Conservation (phyloP, 495 filamentous ascomycete species). For the Penicillium canescens region DNA sequence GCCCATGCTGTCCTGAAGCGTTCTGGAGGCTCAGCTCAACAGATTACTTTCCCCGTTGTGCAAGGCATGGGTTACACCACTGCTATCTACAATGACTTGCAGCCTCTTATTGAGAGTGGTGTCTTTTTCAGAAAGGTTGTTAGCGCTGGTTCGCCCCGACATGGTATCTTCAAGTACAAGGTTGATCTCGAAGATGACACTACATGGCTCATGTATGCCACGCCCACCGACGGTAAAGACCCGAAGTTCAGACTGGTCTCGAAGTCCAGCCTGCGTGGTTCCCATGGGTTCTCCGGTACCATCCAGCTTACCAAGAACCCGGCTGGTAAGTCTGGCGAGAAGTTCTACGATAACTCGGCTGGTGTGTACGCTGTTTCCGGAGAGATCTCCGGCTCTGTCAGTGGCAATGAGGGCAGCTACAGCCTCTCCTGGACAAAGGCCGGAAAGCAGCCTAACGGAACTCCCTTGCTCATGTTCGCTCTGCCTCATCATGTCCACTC, state of each 20-base stretch:
- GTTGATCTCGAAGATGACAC: constrained; percentile 68
- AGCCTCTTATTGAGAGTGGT: constrained; percentile 71
- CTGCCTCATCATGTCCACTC: constrained; percentile 82
- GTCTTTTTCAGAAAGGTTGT: constrained; percentile 72
- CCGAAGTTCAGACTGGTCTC: constrained; percentile 51
- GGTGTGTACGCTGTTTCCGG: constrained; percentile 71
- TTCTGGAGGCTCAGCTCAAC: constrained; percentile 48
- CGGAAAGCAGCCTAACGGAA: constrained; percentile 50
- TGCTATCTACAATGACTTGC: constrained; percentile 67
- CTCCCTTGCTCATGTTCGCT: constrained; percentile 77
- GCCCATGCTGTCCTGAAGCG: constrained; percentile 67
- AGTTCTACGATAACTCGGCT: constrained; percentile 69
- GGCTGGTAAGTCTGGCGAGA: constrained; percentile 58
- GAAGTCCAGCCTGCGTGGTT: constrained; percentile 49
- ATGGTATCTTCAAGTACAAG: constrained; percentile 76
- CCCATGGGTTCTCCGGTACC: constrained; percentile 59
- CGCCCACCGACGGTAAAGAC: constrained; percentile 46
- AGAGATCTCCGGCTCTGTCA: constrained; percentile 61
- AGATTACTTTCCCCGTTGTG: constrained; percentile 76
- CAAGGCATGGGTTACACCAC: constrained; percentile 92
- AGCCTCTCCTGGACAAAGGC: constrained; percentile 66
- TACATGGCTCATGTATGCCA: constrained; percentile 80
- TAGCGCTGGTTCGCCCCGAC: constrained; percentile 51
- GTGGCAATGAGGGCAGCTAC: constrained; percentile 66
- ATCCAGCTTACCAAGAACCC: constrained; percentile 82